Base-by-base conservation (phyloP, 2,329 filamentous ascomycete species). In the Colletotrichum eleusines region DNA sequence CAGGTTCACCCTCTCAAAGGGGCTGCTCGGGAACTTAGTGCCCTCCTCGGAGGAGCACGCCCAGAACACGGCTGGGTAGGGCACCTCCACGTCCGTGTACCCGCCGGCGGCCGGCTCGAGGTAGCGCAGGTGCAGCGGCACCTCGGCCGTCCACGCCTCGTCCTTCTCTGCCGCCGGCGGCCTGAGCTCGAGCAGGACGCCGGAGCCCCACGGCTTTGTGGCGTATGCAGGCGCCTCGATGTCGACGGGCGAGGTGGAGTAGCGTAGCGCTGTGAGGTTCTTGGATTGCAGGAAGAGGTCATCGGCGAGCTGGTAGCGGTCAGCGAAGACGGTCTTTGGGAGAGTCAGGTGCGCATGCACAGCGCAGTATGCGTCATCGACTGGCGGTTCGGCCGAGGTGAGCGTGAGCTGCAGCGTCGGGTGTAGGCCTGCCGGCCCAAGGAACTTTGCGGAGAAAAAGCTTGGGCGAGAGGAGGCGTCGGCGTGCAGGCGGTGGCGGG, bases 171-270 rank as follows among this genome's bases (percentile, higher is more conserved):
- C 18, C 0, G 75, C 71, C 0, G 91, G 89, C 1, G 86, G 84
- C 0, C 89, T 87, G 48, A 98, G 86, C 77, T 96, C 91, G 26
- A 98, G 81, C 5, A 98, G 85, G 20, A 94, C 85, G 20, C 87
- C 89, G 0, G 92, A 95, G 6, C 95, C 95, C 95, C 95, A 98
- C 40, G 85, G 80, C 8, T 86, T 78, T 38, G 94, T 87, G 1
- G 91, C 89, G 84, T 97, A 98, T 75, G 92, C 91, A 1, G 95
- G 95, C 0, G 94, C 94, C 82, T 98, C 95, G 63, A 98, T 90
- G 75, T 98, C 95, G 8, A 95, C 92, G 26, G 94, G 93, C 16
- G 92, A 88, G 33, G 90, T 90, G 18, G 94, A 87, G 73, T 91
- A 89, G 54, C 87, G 90, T 50, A 97, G 82, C 2, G 88, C 84